phyloP scores from a whole-genome alignment of 1,139 yeast species.

The Candida mesenterica region DNA sequence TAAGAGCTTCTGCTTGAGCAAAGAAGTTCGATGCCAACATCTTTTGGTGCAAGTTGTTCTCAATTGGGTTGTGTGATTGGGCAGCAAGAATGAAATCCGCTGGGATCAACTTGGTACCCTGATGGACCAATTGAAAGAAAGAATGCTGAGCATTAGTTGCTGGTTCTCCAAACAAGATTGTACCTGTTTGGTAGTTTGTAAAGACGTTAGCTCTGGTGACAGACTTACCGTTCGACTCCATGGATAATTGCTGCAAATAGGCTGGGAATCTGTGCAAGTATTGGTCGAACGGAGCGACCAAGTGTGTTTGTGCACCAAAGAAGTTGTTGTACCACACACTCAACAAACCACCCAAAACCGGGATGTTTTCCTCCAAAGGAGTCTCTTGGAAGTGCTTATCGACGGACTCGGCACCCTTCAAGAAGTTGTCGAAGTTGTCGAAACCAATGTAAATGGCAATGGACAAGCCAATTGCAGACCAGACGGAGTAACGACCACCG shows the following conservation, averaged over 20 bases:
- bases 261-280: slow-evolving; percentile 99
- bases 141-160: slow-evolving; percentile 99
- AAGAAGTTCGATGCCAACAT: slow-evolving; percentile 98
- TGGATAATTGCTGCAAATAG: slow-evolving; percentile 94
- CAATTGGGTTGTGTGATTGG: slow-evolving; percentile 96
- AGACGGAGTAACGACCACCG: slow-evolving; percentile 98
- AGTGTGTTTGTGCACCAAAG: slow-evolving; percentile 95
- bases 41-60: slow-evolving; percentile 87
- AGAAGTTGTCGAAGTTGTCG: slow-evolving; percentile 87
- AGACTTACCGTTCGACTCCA: slow-evolving; percentile 99
- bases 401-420: slow-evolving; percentile 96
- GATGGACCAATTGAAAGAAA: slow-evolving; percentile 98
- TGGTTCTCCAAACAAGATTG: slow-evolving; percentile 96
- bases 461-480: slow-evolving; percentile 98
- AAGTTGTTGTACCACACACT: slow-evolving; percentile 98
- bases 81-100: slow-evolving; percentile 97
- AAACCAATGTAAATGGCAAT: slow-evolving; percentile 93
- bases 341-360: slow-evolving; percentile 87
- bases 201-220: slow-evolving; percentile 89
- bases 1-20: slow-evolving; percentile 97
- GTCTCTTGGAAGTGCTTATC: slow-evolving; percentile 85
- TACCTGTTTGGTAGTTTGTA: slow-evolving; percentile 93
- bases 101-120: slow-evolving; percentile 97
- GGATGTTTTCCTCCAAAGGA: slow-evolving; percentile 88
- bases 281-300: slow-evolving; percentile 98